phyloP scores from a whole-genome alignment of 192 early-diverging fungal species.

The Glomus cerebriforme region DNA sequence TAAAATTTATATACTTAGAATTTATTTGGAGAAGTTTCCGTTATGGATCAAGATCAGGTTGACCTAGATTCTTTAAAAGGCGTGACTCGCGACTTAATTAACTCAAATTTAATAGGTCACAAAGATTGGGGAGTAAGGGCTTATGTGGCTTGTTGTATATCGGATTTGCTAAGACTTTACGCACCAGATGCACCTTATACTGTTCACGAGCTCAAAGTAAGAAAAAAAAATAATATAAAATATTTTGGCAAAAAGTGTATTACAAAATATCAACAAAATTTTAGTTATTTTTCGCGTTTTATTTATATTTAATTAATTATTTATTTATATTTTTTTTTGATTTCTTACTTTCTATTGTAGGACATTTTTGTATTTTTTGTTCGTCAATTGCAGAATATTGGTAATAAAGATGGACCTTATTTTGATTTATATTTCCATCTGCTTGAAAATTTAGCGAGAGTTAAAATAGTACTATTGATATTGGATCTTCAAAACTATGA shows the following conservation, averaged over 20 bases:
- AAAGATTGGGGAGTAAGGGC: conserved; percentile 79
- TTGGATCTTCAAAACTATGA: conserved; percentile 78
- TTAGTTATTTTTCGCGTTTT: background rate
- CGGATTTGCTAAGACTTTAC: conserved; percentile 88
- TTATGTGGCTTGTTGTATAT: conserved; percentile 81
- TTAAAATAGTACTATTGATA: conserved; percentile 80
- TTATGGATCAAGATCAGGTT: conserved; percentile 75
- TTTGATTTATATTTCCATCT: conserved; percentile 80
- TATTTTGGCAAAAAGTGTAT: too few relatives aligned
- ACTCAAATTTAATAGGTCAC: conserved; percentile 68
- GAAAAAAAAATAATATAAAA: background rate
- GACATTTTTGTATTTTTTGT: conserved; percentile 83
- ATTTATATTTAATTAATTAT: background rate
- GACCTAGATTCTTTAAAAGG: conserved; percentile 67
- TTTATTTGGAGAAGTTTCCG: conserved; percentile 70
- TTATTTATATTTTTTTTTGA: conserved; percentile 1
- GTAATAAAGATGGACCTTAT: conserved; percentile 60
- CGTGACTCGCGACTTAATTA: conserved; percentile 68
- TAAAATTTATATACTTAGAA: conserved; percentile 49
- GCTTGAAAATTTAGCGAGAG: conserved; percentile 84
- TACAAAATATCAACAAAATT: too few relatives aligned
- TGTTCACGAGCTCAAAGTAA: conserved; percentile 73
- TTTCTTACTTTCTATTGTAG: conserved; percentile 38
- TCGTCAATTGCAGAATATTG: conserved; percentile 68
- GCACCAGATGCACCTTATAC: conserved; percentile 93